Base-by-base conservation (phyloP, 495 filamentous ascomycete species). In the Aspergillus steynii region DNA sequence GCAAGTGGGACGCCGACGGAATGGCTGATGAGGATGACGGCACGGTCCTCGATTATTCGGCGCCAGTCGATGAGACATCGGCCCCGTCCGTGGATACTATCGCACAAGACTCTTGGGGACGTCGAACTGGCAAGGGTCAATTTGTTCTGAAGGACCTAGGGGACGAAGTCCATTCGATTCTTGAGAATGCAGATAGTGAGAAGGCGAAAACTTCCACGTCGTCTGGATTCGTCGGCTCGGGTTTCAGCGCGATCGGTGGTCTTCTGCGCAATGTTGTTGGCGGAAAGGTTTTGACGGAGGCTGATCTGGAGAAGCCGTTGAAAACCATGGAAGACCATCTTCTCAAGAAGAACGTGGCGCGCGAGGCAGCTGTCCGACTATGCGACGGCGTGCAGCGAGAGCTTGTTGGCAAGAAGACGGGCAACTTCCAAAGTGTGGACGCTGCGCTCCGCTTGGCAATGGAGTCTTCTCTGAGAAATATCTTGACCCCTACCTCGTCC, bases 291-390 rank as follows among this genome's bases (percentile, higher is more conserved):
- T 74, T 99, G 67, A 96, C 92, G 0, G 90, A 92, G 66, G 81
- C 88, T 47, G 93, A 97, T 65, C 79, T 99, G 25, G 88, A 91
- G 52, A 96, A 96, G 72, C 89, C 95, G 7, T 85, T 99, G 78
- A 92, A 92, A 71, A 90, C 87, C 5, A 98, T 99, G 95, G 91
- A 96, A 63, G 92, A 96, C 56, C 96, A 98, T 76, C 82, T 99
- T 5, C 73, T 97, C 50, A 89, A 88, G 74, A 99, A 99, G 82
- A 99, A 99, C 67, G 93, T 99, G 50, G 96, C 95, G 7, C 88
- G 90, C 47, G 94, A 97, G 78, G 95, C 95, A 32, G 96, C 95
- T 7, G 83, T 96, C 42, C 90, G 95, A 55, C 80, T 99, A 45
- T 96, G 93, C 71, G 90, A 96, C 54, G 90, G 92, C 37, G 94